Evolutionary conservation across 2,329 filamentous ascomycete genomes (phyloP).

Genomic region (Penicillium occitanis): DNA sequence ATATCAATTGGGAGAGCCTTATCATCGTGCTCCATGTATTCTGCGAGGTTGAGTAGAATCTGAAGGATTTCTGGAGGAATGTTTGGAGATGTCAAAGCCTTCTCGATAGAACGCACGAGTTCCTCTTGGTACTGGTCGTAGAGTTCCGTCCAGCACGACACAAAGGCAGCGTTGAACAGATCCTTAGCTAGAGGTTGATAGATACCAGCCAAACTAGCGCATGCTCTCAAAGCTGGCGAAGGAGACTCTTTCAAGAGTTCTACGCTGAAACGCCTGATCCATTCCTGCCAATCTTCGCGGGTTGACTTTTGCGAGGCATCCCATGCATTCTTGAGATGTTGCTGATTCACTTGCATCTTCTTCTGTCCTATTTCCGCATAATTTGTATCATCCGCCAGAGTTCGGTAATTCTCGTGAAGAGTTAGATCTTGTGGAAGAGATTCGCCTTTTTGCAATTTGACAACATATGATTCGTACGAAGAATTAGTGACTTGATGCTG

Average conservation of each 20-base stretch:
- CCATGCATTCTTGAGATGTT: constrained; percentile 96
- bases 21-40: constrained; percentile 99
- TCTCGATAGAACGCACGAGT: constrained; percentile 91
- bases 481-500: constrained; percentile 79
- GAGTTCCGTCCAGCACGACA: constrained; percentile 97
- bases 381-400: constrained; percentile 74
- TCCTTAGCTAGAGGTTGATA: constrained; percentile 90
- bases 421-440: constrained; percentile 92
- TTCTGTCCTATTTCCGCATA: constrained; percentile 84
- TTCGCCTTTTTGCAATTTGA: constrained; percentile 91
- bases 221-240: constrained; percentile 90
- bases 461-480: constrained; percentile 89
- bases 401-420: constrained; percentile 75
- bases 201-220: constrained; percentile 83
- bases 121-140: constrained; percentile 98
- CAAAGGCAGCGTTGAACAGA: constrained; percentile 97
- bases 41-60: constrained; percentile 88
- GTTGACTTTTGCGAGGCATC: constrained; percentile 96
- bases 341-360: constrained; percentile 95
- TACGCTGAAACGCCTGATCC: constrained; percentile 94
- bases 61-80: constrained; percentile 95
- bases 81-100: constrained; percentile 89
- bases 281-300: constrained; percentile 98
- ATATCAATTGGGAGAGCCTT: constrained; percentile 98
- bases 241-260: constrained; percentile 93